Base-by-base conservation (phyloP, 1,284 basidiomycete species). In the Tremellales sp. region DNA sequence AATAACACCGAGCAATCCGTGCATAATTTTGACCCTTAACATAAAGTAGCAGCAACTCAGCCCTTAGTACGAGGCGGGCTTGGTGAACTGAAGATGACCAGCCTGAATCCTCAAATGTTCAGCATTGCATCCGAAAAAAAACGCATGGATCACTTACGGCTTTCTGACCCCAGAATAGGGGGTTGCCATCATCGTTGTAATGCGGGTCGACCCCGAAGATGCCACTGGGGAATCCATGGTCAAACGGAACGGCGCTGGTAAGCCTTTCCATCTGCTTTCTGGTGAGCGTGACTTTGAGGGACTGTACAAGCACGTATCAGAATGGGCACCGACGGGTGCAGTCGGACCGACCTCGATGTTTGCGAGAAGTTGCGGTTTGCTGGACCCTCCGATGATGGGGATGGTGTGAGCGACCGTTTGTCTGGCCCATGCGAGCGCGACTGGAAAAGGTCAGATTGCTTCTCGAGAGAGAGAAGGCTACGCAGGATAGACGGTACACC, bases 371-470 rank as follows among this genome's bases (percentile, higher is more conserved):
- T 69, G 63, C 41, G 68, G 53, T 50, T 71, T 53, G 40, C 66
- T 70, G 32, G 65, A 58, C 0, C 71, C 71, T n/a, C 73, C 73
- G n/a, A 74, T 49, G 45, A 74, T 63, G 12, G 71, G 72, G 57
- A 65, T 70, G 26, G 61, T 59, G 55, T 70, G 52, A 3, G 68
- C 51, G 3, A 58, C 47, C 32, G 45, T 62, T 25, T 56, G 49
- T 33, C 64, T 37, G 2, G 53, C 52, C 60, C 63, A 68, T 5
- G 65, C 65, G 26, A 69, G 27, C 5, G 60, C 66, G 39, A 67
- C 63, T 54, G 52, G 22, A 24, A 9, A 25, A 13, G 29, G 34
- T 50, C 16, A 48, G 43, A 16, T 10, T 22, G n/a, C 13, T 32
- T 21, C 26, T 4, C 25, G 10, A 6, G 22, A 21, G 32, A 22